phyloP scores from a whole-genome alignment of 2,329 filamentous ascomycete species.

The Arthroderma uncinatum region DNA sequence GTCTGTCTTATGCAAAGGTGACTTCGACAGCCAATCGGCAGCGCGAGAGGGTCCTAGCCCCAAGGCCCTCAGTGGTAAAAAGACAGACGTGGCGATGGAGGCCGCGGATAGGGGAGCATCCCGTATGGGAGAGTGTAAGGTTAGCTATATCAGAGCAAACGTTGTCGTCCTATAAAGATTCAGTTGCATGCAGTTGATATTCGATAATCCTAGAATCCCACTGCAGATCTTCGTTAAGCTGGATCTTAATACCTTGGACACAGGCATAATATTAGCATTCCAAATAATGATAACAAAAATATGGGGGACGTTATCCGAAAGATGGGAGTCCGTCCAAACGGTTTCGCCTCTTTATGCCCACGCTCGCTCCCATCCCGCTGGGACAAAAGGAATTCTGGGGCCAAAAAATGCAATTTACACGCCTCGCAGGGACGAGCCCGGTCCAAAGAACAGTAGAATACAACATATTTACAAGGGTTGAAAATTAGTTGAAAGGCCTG shows the following conservation, averaged over 20 bases:
- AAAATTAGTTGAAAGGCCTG: not conserved
- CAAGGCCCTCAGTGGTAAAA: not conserved
- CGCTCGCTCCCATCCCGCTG: not conserved
- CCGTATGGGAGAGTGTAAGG: not conserved
- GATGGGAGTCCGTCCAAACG: too few relatives aligned
- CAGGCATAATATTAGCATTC: not conserved
- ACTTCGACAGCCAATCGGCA: not conserved
- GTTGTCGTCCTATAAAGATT: not conserved
- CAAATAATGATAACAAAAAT: not conserved
- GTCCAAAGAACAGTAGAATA: not conserved
- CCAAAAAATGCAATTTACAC: not conserved
- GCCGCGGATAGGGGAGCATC: not conserved
- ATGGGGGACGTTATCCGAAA: not conserved
- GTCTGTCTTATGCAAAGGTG: not conserved
- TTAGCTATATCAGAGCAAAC: not conserved
- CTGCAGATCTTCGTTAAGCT: not conserved
- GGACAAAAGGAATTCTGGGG: not conserved
- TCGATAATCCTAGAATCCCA: not conserved
- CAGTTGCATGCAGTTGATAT: not conserved
- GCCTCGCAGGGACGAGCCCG: not conserved
- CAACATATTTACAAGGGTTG: not conserved
- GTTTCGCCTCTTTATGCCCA: not conserved
- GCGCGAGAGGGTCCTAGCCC: not conserved
- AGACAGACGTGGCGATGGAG: not conserved
- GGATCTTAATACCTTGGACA: not conserved